Conservation (phyloP, 306 rosid genomes). For the Lupinus albus region DNA sequence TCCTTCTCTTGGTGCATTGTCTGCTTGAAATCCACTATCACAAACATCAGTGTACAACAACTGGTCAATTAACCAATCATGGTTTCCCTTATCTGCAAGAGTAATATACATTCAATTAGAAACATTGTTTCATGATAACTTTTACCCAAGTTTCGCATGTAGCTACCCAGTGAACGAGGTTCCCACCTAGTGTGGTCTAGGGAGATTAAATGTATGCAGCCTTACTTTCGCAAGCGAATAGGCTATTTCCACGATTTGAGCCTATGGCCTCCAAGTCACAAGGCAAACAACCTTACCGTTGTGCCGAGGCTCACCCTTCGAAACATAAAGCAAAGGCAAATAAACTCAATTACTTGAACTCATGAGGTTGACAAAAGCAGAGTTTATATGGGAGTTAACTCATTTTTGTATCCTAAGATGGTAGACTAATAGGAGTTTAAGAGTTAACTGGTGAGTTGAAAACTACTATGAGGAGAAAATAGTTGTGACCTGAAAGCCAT, state of each 20-base stretch:
- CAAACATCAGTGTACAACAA: slow-evolving; percentile 42
- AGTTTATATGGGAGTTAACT: not conserved
- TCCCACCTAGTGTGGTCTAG: too few species aligned
- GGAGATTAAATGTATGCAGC: too few species aligned
- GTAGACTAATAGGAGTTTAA: not conserved
- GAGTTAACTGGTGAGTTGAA: not conserved
- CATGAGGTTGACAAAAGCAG: not conserved
- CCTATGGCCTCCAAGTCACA: too few species aligned
- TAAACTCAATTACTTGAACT: not conserved
- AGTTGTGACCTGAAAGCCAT: slow-evolving; percentile 50
- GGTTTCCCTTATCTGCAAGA: slow-evolving; percentile 66
- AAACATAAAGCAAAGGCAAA: not conserved
- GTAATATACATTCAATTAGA: slow-evolving; percentile 1
- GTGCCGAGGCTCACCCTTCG: too few species aligned
- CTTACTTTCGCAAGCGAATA: too few species aligned
- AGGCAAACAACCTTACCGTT: too few species aligned
- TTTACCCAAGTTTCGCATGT: not conserved
- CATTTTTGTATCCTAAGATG: not conserved
- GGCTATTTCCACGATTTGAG: too few species aligned
- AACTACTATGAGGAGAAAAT: not conserved
- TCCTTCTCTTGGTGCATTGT: slow-evolving; percentile 25
- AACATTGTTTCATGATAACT: slow-evolving; percentile 14
- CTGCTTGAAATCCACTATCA: slow-evolving; percentile 30
- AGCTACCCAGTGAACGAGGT: too few species aligned
- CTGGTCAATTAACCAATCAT: slow-evolving; percentile 60